Evolutionary conservation across 129 eudicot species (phyloP).

Genomic region (Flaveria ramosissima): DNA sequence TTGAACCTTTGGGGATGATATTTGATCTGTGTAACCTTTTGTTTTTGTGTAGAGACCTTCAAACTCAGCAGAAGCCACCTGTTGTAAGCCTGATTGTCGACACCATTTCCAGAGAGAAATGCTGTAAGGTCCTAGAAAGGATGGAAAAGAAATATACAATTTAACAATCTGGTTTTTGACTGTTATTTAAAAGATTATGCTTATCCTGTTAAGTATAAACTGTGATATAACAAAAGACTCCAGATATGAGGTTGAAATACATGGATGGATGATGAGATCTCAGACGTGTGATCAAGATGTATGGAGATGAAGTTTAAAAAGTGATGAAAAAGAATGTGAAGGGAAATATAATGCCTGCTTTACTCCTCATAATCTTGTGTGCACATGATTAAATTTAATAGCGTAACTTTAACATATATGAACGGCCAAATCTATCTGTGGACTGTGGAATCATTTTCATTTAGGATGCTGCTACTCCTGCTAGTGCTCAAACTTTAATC

Average conservation of each 20-base stretch:
- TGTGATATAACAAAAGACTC: constrained; percentile 2
- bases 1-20: constrained; percentile 71
- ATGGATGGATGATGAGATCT: neutral
- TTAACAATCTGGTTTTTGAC: constrained; percentile 5
- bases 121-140: constrained; percentile 60
- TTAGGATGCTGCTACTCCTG: constrained; percentile 6
- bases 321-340: constrained; percentile 14
- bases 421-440: neutral
- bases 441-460: constrained; percentile 10
- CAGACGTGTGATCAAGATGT: neutral
- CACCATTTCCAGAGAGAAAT: constrained; percentile 70
- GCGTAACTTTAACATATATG: neutral
- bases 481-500: constrained; percentile 16
- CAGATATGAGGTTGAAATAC: constrained; percentile 5
- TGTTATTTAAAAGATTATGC: constrained; percentile 3
- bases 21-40: constrained; percentile 51
- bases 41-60: constrained; percentile 71
- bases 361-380: neutral
- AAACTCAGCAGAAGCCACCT: constrained; percentile 51
- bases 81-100: constrained; percentile 50
- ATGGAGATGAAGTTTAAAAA: constrained; percentile 10
- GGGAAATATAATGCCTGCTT: constrained; percentile 11
- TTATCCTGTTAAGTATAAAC: neutral
- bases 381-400: constrained; percentile 1
- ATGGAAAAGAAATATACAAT: constrained; percentile 7